Base-by-base conservation (phyloP, 768 basidiomycete species). In the Leccinum uliginosum region DNA sequence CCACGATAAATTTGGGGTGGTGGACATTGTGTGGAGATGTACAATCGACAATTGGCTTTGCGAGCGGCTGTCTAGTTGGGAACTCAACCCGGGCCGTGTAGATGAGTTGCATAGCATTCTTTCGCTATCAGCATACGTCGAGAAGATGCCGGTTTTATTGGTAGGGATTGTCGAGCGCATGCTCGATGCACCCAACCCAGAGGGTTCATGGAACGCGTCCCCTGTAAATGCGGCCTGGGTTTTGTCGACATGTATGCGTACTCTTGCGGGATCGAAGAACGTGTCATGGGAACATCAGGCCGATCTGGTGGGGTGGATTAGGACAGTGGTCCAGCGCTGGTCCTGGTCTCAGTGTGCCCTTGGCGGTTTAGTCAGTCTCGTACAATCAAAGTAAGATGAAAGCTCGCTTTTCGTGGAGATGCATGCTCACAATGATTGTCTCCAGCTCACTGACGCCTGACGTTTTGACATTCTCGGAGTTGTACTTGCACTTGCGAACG, bases 11-110 rank as follows among this genome's bases (percentile, higher is more conserved):
- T 63, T 90, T n/a, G 66, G 66, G 3, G 83, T 83, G 6, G 78
- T 80, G 30, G 85, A 88, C 67, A 59, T 80, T 21, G 80, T 80
- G 3, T 87, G 84, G 85, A 79, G 76, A 66, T 75, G 75, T 51
- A 78, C 74, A 50, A 59, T 88, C 11, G 82, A 83, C 65, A 65
- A 62, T 4, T 83, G 83, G 78, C 71, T 80, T 3, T 64, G 77
- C 44, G 71, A 62, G 43, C 71, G 75, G 60, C 67, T 88, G 17
- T 63, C 67, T 29, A 60, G 45, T n/a, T 82, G 80, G 75, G 69
- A 73, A 49, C 72, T 70, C 38, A 66, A 53, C 2, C 66, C 70
- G 9, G 75, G 78, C 43, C 73, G 74, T 32, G 83, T 83, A 56
- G 60, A 74, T 51, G 80, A 84, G 56, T 65, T 91, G 55, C 73